Base-by-base conservation (phyloP, 2,329 filamentous ascomycete genomes). In the Trichothecium roseum region DNA sequence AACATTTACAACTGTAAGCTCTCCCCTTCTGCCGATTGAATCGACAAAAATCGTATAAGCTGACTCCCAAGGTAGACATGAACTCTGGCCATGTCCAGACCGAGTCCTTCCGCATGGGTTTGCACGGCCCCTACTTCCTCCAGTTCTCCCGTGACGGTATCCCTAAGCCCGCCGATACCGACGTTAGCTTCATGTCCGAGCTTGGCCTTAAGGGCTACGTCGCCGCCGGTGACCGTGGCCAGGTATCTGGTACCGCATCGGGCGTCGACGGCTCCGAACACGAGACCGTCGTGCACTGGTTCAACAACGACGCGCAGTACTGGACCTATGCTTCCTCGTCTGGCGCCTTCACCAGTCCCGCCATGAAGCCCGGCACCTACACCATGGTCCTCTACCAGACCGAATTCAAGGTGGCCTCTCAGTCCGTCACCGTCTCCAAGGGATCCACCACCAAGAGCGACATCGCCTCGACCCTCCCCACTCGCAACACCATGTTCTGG, bases 281-380 rank as follows among this genome's bases (percentile, higher is more conserved):
- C 49, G 59, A 74, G 39, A 63, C 57, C 32, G 77, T 81, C 3
- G 58, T 82, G 2, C 76, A 82, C 54, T 82, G 77, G 78, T 73
- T 69, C 55, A 81, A 81, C 52, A 50, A 51, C 20, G 60, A 60
- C 5, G 72, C 74, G 1, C 78, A 82, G 48, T 82, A 81, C 61
- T 83, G 78, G 77, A 57, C 66, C 5, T 72, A 72, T 39, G 68
- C 73, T 15, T 61, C 61, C 8, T 64, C 64, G 16, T 59, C 54
- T 30, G 75, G 76, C 8, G 60, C 59, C 10, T 83, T 78, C 54
- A 78, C 67, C 3, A 79, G 75, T 0, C 78, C 77, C 1, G 58
- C 66, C 37, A 81, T 82, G 77, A 78, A 76, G 46, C 72, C 76
- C 0, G 77, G 78, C 20, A 78, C 71, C 1, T 81, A 81, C 56